phyloP scores from a whole-genome alignment of 306 rosid species.

The Datisca glomerata region DNA sequence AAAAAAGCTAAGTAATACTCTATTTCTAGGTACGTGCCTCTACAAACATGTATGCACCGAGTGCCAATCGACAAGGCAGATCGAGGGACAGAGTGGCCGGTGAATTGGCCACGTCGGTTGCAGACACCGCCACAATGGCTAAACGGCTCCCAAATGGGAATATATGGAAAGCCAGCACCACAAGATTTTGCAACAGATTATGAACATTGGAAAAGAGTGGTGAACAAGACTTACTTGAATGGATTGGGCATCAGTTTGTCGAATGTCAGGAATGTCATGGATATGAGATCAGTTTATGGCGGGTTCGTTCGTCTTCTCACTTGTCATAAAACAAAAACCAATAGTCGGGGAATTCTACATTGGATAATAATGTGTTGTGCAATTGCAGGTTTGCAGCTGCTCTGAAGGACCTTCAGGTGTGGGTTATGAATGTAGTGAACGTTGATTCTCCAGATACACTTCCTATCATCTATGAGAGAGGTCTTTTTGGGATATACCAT shows the following conservation, averaged over 20 bases:
- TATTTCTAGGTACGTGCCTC: constrained; percentile 70
- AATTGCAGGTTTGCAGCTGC: constrained; percentile 88
- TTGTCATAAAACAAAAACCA: too few relatives aligned
- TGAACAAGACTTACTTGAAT: constrained; percentile 43
- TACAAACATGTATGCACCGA: constrained; percentile 70
- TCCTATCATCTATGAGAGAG: constrained; percentile 79
- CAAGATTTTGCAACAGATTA: constrained; percentile 62
- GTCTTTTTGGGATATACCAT: constrained; percentile 90
- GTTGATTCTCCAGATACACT: constrained; percentile 77
- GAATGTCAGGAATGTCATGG: constrained; percentile 80
- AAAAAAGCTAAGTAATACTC: background rate
- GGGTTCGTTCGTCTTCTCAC: constrained; percentile 33
- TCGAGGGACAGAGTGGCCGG: constrained; percentile 76
- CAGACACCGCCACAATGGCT: constrained; percentile 74
- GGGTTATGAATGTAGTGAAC: constrained; percentile 89
- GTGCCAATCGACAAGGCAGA: constrained; percentile 34
- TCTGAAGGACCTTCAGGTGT: constrained; percentile 54
- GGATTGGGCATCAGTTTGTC: constrained; percentile 68
- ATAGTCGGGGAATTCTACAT: too few relatives aligned
- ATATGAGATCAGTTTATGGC: constrained; percentile 88
- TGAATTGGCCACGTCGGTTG: constrained; percentile 58
- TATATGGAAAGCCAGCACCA: constrained; percentile 82
- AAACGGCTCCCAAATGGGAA: constrained; percentile 62
- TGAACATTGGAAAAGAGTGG: constrained; percentile 67
- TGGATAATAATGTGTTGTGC: too few relatives aligned